A percentile compares a stretch with the other conserved stretches of the same genome.
Conservation (phyloP, 352 stramenopile species). For the Vaucheria bursata region DNA sequence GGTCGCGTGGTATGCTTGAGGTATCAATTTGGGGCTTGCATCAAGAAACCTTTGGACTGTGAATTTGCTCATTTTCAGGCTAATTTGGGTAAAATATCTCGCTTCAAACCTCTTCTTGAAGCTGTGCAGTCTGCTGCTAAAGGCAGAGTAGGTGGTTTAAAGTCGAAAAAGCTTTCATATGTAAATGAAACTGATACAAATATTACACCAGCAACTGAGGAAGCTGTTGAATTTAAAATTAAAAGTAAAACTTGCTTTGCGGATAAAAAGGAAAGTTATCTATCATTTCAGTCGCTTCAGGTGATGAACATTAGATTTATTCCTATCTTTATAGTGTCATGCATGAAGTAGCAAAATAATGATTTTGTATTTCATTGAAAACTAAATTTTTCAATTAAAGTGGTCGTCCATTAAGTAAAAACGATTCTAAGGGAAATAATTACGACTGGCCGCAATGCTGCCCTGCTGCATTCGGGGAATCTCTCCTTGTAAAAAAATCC, state of each 20-base stretch:
- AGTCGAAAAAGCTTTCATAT: background rate
- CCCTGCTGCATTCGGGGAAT: too few relatives aligned
- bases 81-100: background rate
- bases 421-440: too few relatives aligned
- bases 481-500: too few relatives aligned
- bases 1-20: background rate
- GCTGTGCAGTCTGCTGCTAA: background rate
- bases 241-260: background rate
- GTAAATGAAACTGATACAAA: background rate
- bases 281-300: background rate
- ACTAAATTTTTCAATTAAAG: too few relatives aligned
- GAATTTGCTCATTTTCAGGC: background rate
- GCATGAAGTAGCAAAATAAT: too few relatives aligned
- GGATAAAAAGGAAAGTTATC: background rate
- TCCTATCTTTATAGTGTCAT: too few relatives aligned
- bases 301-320: too few relatives aligned
- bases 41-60: background rate
- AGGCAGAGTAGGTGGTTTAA: background rate
- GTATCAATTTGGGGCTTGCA: background rate
- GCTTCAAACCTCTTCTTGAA: conserved; percentile 5
- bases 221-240: background rate
- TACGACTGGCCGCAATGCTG: too few relatives aligned
- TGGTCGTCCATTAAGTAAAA: too few relatives aligned
- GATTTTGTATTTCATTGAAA: too few relatives aligned
- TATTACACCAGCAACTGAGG: background rate